Evolutionary conservation across 108 stramenopile species (phyloP).

Genomic region (Bacterosira constricta): DNA sequence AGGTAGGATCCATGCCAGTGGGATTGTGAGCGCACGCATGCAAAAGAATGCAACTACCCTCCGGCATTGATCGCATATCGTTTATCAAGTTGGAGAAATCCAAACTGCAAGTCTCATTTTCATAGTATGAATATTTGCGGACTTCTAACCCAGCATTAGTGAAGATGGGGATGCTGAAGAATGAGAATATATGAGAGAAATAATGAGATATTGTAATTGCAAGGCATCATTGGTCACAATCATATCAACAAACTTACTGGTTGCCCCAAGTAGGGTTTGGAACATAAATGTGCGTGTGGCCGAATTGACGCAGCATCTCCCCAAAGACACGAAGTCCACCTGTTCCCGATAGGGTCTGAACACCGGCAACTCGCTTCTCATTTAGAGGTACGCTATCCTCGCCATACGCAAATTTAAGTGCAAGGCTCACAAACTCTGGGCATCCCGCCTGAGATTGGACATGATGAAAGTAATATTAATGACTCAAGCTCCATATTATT

Average conservation of each 20-base stretch:
- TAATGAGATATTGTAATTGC: neutral
- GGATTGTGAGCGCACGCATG: slow-evolving; percentile 99
- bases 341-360: slow-evolving; percentile 97
- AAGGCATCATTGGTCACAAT: neutral
- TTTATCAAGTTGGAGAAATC: slow-evolving; percentile 90
- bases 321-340: slow-evolving; percentile 96
- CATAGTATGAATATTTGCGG: slow-evolving; percentile 91
- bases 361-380: slow-evolving; percentile 87
- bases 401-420: slow-evolving; percentile 95
- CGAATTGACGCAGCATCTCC: slow-evolving; percentile 85
- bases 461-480: neutral
- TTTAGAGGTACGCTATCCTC: slow-evolving; percentile 80
- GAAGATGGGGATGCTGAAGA: slow-evolving; percentile 85
- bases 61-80: slow-evolving; percentile 87
- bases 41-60: slow-evolving; percentile 87
- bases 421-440: slow-evolving; percentile 85
- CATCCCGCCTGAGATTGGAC: slow-evolving; percentile 68
- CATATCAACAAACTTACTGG: slow-evolving; percentile 51
- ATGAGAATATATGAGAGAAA: neutral
- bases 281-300: slow-evolving; percentile 88
- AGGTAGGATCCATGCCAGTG: slow-evolving; percentile 95
- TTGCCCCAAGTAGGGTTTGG: slow-evolving; percentile 99
- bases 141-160: slow-evolving; percentile 92
- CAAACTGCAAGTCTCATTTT: slow-evolving; percentile 72
- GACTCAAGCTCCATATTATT: neutral